Evolutionary conservation across 257 asterid species (phyloP).

Genomic region (Voacanga thouarsii): DNA sequence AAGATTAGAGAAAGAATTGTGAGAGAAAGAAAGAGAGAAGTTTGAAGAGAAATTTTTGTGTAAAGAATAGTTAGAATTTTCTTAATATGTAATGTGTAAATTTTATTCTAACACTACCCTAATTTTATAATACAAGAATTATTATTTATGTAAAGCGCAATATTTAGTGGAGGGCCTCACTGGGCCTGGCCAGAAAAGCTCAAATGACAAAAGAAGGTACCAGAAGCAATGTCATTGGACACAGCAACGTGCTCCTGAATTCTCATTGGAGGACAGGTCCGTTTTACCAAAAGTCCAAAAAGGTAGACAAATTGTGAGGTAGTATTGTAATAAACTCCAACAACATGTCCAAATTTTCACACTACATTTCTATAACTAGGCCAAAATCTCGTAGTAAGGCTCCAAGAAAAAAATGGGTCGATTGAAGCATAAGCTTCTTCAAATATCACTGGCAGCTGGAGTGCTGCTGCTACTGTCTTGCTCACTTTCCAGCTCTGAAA

Average conservation of each 20-base stretch:
- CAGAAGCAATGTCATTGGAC: slow-evolving; percentile 43
- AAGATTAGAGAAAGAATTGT: too few species aligned
- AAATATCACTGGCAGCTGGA: slow-evolving; percentile 6
- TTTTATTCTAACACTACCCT: too few species aligned
- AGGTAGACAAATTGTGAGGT: background rate
- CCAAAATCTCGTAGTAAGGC: background rate
- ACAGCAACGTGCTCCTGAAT: slow-evolving; percentile 34
- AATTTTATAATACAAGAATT: too few species aligned
- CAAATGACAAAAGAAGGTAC: slow-evolving; percentile 10
- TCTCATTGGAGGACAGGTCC: slow-evolving; percentile 37
- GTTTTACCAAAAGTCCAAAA: background rate
- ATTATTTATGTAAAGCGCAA: too few species aligned
- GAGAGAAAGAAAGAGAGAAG: too few species aligned
- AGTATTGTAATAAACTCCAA: background rate
- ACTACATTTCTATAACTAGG: slow-evolving; percentile 19
- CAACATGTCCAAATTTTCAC: background rate
- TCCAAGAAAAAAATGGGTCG: slow-evolving; percentile 34
- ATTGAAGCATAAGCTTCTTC: slow-evolving; percentile 21
- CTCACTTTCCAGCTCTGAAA: slow-evolving; percentile 44
- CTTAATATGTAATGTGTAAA: too few species aligned
- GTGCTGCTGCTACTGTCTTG: slow-evolving; percentile 14
- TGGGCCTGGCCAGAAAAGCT: background rate
- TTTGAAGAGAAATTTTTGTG: too few species aligned
- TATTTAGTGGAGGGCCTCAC: too few species aligned
- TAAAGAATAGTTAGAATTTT: too few species aligned